A percentile compares a stretch with the other conserved stretches of the same genome.
Evolutionary conservation across 257 asterid species (phyloP).

Genomic region (Solanum appendiculatum): DNA sequence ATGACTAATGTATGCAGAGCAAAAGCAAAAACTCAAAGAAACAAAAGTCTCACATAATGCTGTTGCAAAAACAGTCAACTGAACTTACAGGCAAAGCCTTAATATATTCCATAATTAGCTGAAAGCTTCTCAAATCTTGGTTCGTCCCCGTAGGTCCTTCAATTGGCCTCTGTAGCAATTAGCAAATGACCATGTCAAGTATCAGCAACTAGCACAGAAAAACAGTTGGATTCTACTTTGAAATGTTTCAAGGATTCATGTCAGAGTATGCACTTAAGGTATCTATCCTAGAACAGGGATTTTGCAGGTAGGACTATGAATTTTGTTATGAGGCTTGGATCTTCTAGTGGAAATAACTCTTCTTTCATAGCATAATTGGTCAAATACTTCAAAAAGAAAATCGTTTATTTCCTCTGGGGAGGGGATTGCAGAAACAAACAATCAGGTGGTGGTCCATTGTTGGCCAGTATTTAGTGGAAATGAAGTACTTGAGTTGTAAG

Average conservation of each 20-base stretch:
- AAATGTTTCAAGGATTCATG: not conserved
- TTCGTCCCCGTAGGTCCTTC: conserved; percentile 51
- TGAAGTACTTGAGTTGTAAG: not conserved
- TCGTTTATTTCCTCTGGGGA: not conserved
- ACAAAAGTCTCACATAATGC: not conserved
- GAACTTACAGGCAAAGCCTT: conserved; percentile 91
- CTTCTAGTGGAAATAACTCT: not conserved
- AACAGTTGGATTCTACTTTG: not conserved
- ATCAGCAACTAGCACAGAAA: not conserved
- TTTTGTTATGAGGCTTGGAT: not conserved
- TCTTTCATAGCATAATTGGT: not conserved
- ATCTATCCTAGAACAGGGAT: not conserved
- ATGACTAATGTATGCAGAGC: not conserved
- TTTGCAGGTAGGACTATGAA: not conserved
- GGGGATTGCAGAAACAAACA: not conserved
- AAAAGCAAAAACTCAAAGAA: not conserved
- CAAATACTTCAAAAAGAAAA: not conserved
- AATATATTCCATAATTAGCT: conserved; percentile 80
- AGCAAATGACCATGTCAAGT: not conserved
- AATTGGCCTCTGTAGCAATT: conserved; percentile 41
- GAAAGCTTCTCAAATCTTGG: conserved; percentile 92
- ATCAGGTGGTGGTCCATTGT: not conserved
- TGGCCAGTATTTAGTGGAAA: not conserved
- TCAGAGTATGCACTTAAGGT: not conserved
- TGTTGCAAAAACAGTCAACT: not conserved